Conservation (phyloP, 2,329 filamentous ascomycete genomes). For the Zasmidium cellare region DNA sequence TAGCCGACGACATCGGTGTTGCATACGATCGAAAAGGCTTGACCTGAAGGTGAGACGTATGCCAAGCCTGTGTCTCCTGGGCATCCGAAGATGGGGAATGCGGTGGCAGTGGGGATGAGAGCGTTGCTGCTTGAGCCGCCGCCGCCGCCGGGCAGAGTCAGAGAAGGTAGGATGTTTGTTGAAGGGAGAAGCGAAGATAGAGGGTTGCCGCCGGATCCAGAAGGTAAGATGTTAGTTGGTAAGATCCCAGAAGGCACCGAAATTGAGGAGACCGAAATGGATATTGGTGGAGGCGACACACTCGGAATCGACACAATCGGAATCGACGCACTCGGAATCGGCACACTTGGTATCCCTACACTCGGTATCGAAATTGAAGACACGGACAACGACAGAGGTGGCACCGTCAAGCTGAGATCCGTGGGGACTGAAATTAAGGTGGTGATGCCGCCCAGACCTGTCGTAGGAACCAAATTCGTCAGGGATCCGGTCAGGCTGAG, state of each 20-base stretch:
- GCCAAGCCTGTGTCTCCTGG: slow-evolving; percentile 26
- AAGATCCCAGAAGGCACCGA: no score
- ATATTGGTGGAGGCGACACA: not conserved
- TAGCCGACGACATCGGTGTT: slow-evolving; percentile 17
- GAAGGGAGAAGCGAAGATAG: not conserved
- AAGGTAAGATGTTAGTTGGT: not conserved
- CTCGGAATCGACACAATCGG: not conserved
- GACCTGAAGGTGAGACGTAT: slow-evolving; percentile 24
- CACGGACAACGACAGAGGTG: not conserved
- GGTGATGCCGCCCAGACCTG: slow-evolving; percentile 3
- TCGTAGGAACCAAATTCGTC: not conserved
- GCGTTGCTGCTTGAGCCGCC: not conserved
- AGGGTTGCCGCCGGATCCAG: no score
- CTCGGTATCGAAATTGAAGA: not conserved
- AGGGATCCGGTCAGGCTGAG: not conserved
- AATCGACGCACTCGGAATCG: not conserved
- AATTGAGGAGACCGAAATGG: not conserved
- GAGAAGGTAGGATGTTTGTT: not conserved
- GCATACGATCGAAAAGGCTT: slow-evolving; percentile 27
- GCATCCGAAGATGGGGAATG: slow-evolving; percentile 22
- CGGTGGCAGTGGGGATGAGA: slow-evolving; percentile 20
- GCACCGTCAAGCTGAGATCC: not conserved
- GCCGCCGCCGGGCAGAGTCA: not conserved
- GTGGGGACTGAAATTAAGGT: not conserved
- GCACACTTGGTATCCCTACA: not conserved